Percentiles rank a stretch among this genome's conserved stretches.
Evolutionary conservation across 2,329 filamentous ascomycete species (phyloP).

Genomic region (Fusarium sp.): DNA sequence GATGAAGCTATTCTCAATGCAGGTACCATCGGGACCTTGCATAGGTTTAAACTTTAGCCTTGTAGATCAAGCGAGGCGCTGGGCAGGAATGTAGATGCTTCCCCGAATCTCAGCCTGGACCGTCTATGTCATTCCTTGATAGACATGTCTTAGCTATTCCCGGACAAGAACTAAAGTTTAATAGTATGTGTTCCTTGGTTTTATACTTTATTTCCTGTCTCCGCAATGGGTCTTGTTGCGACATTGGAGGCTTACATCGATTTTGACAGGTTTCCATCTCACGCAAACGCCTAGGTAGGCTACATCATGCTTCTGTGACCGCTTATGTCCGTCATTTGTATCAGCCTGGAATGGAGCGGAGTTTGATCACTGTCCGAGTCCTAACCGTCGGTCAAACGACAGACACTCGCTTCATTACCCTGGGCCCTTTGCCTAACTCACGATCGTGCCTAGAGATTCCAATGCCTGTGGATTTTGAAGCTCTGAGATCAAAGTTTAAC

Average conservation of each 20-base stretch:
- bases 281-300: neutral
- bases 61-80: conserved; percentile 1
- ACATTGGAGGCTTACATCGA: neutral
- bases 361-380: neutral
- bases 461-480: too few relatives aligned
- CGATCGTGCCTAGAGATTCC: rapidly evolving
- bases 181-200: neutral
- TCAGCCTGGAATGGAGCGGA: conserved; percentile 12
- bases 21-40: conserved; percentile 20
- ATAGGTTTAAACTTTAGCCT: neutral
- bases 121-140: conserved; percentile 18
- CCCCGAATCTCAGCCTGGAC: conserved; percentile 10
- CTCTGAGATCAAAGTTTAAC: neutral
- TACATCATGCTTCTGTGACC: too few relatives aligned
- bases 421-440: neutral
- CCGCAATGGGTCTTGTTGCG: neutral
- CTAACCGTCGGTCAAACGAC: neutral
- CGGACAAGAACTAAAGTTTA: neutral
- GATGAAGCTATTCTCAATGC: conserved; percentile 9
- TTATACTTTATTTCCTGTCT: neutral
- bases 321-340: neutral
- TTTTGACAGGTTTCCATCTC: neutral
- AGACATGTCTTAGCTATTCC: neutral
- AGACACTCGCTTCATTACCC: neutral
- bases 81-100: conserved; percentile 12